Evolutionary conservation across 495 filamentous ascomycete genomes (phyloP).

Genomic region (Margaritispora aquatica): DNA sequence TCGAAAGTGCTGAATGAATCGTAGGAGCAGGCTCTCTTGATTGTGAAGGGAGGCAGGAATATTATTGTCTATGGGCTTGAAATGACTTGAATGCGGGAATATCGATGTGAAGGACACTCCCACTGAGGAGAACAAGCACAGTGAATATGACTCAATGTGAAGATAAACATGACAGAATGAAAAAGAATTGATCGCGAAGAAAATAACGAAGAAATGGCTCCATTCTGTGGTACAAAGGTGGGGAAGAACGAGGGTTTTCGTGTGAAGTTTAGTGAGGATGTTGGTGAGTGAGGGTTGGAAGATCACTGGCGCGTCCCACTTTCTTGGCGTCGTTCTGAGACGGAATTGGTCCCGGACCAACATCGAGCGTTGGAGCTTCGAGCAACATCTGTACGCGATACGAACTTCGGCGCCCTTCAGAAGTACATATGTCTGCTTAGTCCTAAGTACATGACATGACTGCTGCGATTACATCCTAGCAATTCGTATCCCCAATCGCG

Average conservation of each 20-base stretch:
- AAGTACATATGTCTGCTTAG: not conserved
- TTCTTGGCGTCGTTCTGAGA: not conserved
- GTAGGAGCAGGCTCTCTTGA: not conserved
- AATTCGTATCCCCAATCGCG: not conserved
- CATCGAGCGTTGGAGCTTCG: not conserved
- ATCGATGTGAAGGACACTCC: not conserved
- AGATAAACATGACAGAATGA: not conserved
- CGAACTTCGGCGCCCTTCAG: not conserved
- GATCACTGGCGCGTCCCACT: not conserved
- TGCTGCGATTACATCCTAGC: not conserved
- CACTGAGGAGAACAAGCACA: not conserved
- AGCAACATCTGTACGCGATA: not conserved
- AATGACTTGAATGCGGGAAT: not conserved
- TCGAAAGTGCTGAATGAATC: no score
- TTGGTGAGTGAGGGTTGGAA: not conserved
- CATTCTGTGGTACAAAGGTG: not conserved
- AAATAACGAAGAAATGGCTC: not conserved
- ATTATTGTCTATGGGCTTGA: not conserved
- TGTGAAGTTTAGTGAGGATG: not conserved
- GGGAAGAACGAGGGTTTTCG: not conserved
- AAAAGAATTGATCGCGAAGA: not conserved
- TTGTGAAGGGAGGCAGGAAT: not conserved
- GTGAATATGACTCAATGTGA: not conserved
- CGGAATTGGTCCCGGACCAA: conserved; percentile 6
- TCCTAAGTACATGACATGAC: not conserved